Percentiles rank a stretch among this genome's conserved stretches.
phyloP scores from a whole-genome alignment of 2,329 filamentous ascomycete genomes.

The Penicillium janthinellum region DNA sequence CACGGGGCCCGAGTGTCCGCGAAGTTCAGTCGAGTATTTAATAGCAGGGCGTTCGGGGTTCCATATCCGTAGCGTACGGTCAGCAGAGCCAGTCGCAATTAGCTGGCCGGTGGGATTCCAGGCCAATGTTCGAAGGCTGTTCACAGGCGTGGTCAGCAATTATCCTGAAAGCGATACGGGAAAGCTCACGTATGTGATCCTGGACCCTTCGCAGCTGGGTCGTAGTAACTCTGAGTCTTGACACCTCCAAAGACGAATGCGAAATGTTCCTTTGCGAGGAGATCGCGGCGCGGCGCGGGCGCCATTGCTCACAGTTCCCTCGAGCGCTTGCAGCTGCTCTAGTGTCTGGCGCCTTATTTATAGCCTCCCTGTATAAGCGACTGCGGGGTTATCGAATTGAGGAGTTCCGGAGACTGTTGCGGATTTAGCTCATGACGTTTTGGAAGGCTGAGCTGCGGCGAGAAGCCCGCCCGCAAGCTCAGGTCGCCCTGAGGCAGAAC shows the following conservation, averaged over 20 bases:
- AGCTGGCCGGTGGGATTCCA: constrained; percentile 87
- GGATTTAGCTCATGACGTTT: constrained; percentile 3
- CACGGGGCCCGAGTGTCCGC: constrained; percentile 50
- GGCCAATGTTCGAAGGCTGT: constrained; percentile 73
- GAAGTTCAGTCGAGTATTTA: constrained; percentile 52
- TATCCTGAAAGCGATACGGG: no score
- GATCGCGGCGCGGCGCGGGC: constrained; percentile 40
- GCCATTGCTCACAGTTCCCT: constrained; percentile 36
- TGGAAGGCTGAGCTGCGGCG: background rate
- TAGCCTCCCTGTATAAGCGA: constrained; percentile 16
- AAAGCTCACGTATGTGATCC: constrained; percentile 58
- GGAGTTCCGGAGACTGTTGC: background rate
- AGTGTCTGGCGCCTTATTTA: constrained; percentile 15
- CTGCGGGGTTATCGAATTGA: background rate
- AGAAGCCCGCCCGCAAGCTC: background rate
- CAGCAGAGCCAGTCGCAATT: constrained; percentile 83
- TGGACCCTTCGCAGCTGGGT: constrained; percentile 58
- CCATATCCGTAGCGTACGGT: constrained; percentile 91
- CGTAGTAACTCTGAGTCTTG: constrained; percentile 71
- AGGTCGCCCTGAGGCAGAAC: constrained; percentile 6
- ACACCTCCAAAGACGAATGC: constrained; percentile 65
- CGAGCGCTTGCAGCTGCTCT: constrained; percentile 17
- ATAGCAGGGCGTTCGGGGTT: constrained; percentile 60
- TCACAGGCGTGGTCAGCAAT: constrained; percentile 9
- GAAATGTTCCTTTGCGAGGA: constrained; percentile 67